Conservation (phyloP, 768 basidiomycete genomes). For the Lentinula aciculospora region DNA sequence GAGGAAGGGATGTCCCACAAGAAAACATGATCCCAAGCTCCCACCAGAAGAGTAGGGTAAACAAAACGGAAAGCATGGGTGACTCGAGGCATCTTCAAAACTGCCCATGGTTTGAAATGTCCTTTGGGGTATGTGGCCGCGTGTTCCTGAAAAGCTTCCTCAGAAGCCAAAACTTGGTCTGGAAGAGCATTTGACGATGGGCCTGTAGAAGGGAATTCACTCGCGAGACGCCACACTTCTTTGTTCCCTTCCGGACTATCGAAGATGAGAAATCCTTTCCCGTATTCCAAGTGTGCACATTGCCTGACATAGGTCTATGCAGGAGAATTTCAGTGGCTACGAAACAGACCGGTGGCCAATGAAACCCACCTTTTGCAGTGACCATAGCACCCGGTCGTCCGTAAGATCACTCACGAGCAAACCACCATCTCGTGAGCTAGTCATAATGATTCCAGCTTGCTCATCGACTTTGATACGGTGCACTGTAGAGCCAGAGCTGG, state of each 20-base stretch:
- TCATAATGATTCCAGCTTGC: slow-evolving; percentile 49
- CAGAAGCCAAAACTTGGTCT: slow-evolving; percentile 18
- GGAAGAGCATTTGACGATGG: slow-evolving; percentile 17
- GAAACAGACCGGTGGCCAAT: background rate
- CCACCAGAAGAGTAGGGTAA: slow-evolving; percentile 59
- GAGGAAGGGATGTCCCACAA: slow-evolving; percentile 60
- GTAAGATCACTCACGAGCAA: slow-evolving; percentile 53
- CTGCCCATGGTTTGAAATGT: slow-evolving; percentile 59
- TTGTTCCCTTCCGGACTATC: slow-evolving; percentile 51
- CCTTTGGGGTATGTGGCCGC: slow-evolving; percentile 25
- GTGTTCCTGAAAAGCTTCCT: slow-evolving; percentile 5
- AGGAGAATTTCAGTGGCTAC: background rate
- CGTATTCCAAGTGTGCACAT: slow-evolving; percentile 72
- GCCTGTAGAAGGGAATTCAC: slow-evolving; percentile 19
- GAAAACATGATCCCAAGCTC: slow-evolving; percentile 37
- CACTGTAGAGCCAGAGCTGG: slow-evolving; percentile 30
- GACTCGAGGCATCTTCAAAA: slow-evolving; percentile 39
- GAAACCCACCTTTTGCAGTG: slow-evolving; percentile 43
- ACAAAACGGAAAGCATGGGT: slow-evolving; percentile 60
- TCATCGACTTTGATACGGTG: slow-evolving; percentile 80
- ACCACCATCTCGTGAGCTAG: slow-evolving; percentile 51
- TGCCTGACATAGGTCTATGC: slow-evolving; percentile 42
- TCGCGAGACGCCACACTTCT: slow-evolving; percentile 65
- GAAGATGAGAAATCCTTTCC: slow-evolving; percentile 64
- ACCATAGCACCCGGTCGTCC: slow-evolving; percentile 50